Evolutionary conservation across 2,329 filamentous ascomycete genomes (phyloP).

Genomic region (Diaporthe longicolla): DNA sequence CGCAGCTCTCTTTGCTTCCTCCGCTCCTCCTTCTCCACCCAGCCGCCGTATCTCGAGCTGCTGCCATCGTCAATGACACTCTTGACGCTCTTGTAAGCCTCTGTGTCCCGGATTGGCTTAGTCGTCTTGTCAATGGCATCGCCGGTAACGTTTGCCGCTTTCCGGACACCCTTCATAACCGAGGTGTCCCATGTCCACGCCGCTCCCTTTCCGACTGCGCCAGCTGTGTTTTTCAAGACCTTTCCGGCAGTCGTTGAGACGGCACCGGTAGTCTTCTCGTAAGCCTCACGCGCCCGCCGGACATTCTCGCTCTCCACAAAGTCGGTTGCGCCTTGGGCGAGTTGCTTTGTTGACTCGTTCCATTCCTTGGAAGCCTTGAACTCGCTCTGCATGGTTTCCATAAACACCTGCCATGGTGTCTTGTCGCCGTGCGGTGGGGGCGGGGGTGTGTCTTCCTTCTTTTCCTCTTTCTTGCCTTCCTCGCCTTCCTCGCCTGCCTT

Average conservation of each 20-base stretch:
- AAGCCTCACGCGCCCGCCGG: slow-evolving; percentile 86
- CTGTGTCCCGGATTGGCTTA: slow-evolving; percentile 91
- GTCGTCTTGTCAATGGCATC: slow-evolving; percentile 95
- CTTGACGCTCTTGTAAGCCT: slow-evolving; percentile 95
- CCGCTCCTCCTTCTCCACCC: slow-evolving; percentile 96
- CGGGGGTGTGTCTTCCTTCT: slow-evolving; percentile 80
- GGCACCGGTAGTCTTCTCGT: slow-evolving; percentile 87
- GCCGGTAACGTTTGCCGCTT: slow-evolving; percentile 87
- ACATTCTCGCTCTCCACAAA: slow-evolving; percentile 95
- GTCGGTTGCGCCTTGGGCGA: slow-evolving; percentile 89
- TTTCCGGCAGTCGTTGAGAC: slow-evolving; percentile 83
- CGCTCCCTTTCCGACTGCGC: slow-evolving; percentile 89
- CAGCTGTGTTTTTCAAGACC: slow-evolving; percentile 87
- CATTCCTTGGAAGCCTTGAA: slow-evolving; percentile 98
- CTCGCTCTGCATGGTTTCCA: slow-evolving; percentile 93
- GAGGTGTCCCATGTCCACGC: slow-evolving; percentile 98
- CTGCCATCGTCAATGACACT: slow-evolving; percentile 97
- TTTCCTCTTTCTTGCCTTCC: slow-evolving; percentile 69
- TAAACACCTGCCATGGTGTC: slow-evolving; percentile 98
- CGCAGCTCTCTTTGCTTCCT: slow-evolving; percentile 81
- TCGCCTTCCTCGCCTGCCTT: slow-evolving; percentile 60
- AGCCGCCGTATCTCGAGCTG: slow-evolving; percentile 95
- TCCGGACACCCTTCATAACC: slow-evolving; percentile 91
- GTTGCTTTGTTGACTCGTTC: slow-evolving; percentile 98
- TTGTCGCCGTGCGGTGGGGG: slow-evolving; percentile 98